Conservation (phyloP, 2,329 filamentous ascomycete species). For the Sphaceloma murrayae region DNA sequence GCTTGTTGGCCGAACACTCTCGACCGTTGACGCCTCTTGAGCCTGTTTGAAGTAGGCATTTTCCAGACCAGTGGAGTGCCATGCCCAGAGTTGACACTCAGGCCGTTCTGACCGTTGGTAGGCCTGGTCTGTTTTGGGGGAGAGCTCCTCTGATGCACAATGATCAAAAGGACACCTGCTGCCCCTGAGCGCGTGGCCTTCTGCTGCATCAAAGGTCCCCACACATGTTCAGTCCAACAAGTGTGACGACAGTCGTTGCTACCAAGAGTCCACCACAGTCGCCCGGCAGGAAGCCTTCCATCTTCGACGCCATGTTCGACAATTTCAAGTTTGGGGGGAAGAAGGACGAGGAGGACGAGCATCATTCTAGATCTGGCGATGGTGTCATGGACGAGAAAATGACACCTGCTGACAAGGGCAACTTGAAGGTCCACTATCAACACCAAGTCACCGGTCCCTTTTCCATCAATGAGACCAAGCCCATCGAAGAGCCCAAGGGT, state of each 20-base stretch:
- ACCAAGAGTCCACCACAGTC: not conserved
- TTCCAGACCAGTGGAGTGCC: not conserved
- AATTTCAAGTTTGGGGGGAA: slow-evolving; percentile 14
- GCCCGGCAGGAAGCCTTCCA: slow-evolving; percentile 1
- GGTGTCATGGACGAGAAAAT: not conserved
- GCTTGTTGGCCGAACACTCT: slow-evolving; percentile 1
- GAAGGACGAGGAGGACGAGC: slow-evolving; percentile 6
- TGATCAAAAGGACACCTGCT: slow-evolving; percentile 12
- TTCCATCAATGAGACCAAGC: slow-evolving; percentile 13
- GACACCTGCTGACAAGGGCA: not conserved
- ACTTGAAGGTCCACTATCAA: not conserved
- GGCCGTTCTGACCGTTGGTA: slow-evolving; percentile 11
- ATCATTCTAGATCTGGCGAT: not conserved
- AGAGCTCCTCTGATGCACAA: not conserved
- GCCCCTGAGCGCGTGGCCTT: slow-evolving; percentile 10
- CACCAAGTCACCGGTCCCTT: slow-evolving; percentile 8
- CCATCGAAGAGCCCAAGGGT: slow-evolving; percentile 13
- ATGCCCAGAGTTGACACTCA: slow-evolving; percentile 2
- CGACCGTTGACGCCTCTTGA: slow-evolving; percentile 2
- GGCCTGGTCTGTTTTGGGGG: slow-evolving; percentile 13
- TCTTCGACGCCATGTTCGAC: slow-evolving; percentile 13
- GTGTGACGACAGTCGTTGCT: slow-evolving; percentile 2
- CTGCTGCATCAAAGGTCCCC: not conserved
- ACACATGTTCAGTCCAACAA: slow-evolving; percentile 2
- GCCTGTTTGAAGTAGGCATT: slow-evolving; percentile 12